Base-by-base conservation (phyloP, 2,329 filamentous ascomycete genomes). In the Fusarium siculi region DNA sequence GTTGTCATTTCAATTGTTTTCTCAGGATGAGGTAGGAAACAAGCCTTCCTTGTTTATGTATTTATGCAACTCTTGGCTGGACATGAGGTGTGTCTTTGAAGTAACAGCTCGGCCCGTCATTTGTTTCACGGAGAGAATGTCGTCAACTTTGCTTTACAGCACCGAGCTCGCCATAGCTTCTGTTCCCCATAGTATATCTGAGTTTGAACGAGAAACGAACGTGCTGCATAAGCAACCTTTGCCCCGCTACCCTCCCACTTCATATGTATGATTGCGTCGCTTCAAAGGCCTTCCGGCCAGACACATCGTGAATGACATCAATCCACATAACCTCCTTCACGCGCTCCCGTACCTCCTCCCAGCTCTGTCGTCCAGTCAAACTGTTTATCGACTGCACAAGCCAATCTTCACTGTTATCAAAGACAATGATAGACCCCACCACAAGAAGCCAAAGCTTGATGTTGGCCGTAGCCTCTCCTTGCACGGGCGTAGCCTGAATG, bases 381-480 rank as follows among this genome's bases (percentile, higher is more conserved):
- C 56, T 61, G 8, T 59, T 50, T 5, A 79, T 62, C 15, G 68
- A 70, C 11, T 72, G 66, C 4, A 73, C 42, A 19, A 79, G 56
- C 79, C 79, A 80, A 1, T 42, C 25, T 18, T 80, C 77, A 16
- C 56, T 52, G 2, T 59, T 60, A 0, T 73, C 50, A 23, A 78
- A 77, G 1, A 79, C 54, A 30, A 76, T 67, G 12, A 77, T 73
- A 8, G 77, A 72, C 4, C 75, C 77, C 7, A 79, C 53, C 4
- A 79, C 52, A 2, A 80, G 59, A 7, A 76, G 52, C 79, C 79
- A 80, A 8, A 79, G 73, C 54, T 77, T 77, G 9, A 76, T n/a
- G 4, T 79, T 66, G 2, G 70, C 63, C 0, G 70, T 40, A 1
- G 61, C 52, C 4, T 70, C 55, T 0, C 62, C 59, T 4, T 66